These are phyloP conservation scores for Diaporthe helianthi DNA, from an alignment of 2,329 filamentous ascomycete species.

Conservation along the genomic window DNA sequence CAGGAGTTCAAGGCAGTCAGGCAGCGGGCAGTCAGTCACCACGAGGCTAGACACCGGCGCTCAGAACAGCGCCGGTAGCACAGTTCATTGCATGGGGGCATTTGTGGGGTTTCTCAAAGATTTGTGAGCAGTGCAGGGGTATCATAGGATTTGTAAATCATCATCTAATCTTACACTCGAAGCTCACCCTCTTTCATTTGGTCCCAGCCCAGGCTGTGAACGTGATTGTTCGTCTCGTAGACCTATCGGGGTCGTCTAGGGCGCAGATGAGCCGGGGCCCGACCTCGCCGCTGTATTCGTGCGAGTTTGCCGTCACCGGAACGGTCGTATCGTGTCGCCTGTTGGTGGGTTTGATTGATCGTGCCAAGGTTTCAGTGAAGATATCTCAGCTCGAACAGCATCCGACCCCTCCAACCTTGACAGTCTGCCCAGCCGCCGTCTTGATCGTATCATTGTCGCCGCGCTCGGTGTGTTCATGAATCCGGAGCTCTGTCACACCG, in stretches of 20 bases:
- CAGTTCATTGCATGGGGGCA: slow-evolving; percentile 9
- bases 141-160: slow-evolving; percentile 41
- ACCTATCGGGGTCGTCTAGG: not conserved
- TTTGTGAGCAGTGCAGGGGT: slow-evolving; percentile 38
- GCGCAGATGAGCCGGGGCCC: too few species aligned
- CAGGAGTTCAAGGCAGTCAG: slow-evolving; percentile 39
- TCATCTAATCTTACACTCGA: slow-evolving; percentile 30
- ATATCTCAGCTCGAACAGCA: slow-evolving; percentile 30
- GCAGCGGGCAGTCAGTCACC: not conserved
- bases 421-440: slow-evolving; percentile 52
- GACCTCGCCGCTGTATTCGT: not conserved
- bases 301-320: not conserved
- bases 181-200: not conserved
- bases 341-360: not conserved
- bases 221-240: not conserved
- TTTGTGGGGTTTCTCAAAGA: not conserved
- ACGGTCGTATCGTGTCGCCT: not conserved
- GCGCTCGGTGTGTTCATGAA: slow-evolving; percentile 89
- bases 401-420: slow-evolving; percentile 43
- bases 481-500: slow-evolving; percentile 71
- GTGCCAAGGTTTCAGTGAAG: not conserved
- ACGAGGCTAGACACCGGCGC: not conserved
- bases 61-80: slow-evolving; percentile 6
- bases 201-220: not conserved
- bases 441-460: slow-evolving; percentile 94